These are phyloP conservation scores for Phaffia rhodozyma DNA, from an alignment of 1,284 basidiomycete species.

Conservation along the genomic window DNA sequence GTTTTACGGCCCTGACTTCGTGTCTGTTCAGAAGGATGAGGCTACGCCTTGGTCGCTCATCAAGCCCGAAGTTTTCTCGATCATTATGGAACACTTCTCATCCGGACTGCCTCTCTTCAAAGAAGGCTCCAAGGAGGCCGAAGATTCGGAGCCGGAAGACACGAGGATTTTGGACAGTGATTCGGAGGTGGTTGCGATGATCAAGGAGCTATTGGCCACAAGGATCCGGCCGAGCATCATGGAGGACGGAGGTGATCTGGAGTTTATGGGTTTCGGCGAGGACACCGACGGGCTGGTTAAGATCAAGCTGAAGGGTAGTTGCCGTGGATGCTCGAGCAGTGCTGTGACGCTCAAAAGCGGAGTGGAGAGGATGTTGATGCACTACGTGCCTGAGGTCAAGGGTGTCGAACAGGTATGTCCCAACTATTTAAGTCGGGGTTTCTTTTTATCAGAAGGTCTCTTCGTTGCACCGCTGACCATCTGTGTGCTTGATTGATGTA, in stretches of 20 bases:
- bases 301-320: slow-evolving; percentile 90
- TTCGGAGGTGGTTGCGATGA: slow-evolving; percentile 97
- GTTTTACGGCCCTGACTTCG: slow-evolving; percentile 96
- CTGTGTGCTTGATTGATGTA: not conserved
- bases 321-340: slow-evolving; percentile 83
- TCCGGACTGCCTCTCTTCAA: slow-evolving; percentile 75
- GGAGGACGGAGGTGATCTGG: slow-evolving; percentile 45
- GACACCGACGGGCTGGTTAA: slow-evolving; percentile 42
- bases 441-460: no score
- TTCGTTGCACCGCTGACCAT: slow-evolving; percentile 11
- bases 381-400: slow-evolving; percentile 96
- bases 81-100: slow-evolving; percentile 95
- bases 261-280: slow-evolving; percentile 44
- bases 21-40: slow-evolving; percentile 86
- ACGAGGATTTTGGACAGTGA: slow-evolving; percentile 93
- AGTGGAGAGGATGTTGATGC: slow-evolving; percentile 97
- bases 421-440: not conserved
- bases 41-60: slow-evolving; percentile 76
- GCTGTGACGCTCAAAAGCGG: slow-evolving; percentile 91
- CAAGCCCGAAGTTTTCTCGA: slow-evolving; percentile 98
- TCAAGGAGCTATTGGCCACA: slow-evolving; percentile 93
- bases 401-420: slow-evolving; percentile 77
- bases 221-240: slow-evolving; percentile 90
- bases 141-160: slow-evolving; percentile 75
- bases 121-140: slow-evolving; percentile 33